Conservation (phyloP, 345 rosid genomes). For the Nasturtium officinale region DNA sequence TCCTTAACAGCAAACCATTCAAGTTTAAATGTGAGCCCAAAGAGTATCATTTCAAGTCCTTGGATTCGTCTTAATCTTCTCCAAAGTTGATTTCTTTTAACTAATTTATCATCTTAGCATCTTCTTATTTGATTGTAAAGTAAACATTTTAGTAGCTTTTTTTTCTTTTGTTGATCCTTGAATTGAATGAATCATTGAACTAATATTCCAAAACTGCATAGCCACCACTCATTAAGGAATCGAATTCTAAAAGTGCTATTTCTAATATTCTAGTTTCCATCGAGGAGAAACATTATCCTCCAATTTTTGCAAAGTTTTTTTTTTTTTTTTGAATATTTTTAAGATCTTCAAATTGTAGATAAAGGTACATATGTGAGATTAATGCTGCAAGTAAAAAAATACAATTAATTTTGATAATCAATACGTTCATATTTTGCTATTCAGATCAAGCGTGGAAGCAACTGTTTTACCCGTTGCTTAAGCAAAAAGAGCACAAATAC, state of each 20-base stretch:
- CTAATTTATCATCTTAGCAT: neutral
- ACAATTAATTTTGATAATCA: neutral
- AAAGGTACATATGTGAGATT: neutral
- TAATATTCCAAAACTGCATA: neutral
- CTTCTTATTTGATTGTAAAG: neutral
- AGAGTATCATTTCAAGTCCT: neutral
- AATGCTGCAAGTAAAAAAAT: neutral
- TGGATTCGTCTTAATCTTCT: constrained; percentile 1
- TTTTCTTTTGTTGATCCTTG: neutral
- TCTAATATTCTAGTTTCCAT: neutral
- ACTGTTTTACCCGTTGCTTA: constrained; percentile 9
- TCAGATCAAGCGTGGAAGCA: constrained; percentile 19
- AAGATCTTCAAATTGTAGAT: neutral
- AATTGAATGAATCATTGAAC: neutral
- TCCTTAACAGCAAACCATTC: neutral
- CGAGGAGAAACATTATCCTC: neutral
- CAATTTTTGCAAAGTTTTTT: too few species aligned
- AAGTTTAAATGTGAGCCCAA: neutral
- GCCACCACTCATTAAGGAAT: neutral
- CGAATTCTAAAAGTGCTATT: neutral
- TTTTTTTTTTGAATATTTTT: too few species aligned
- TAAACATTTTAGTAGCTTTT: neutral
- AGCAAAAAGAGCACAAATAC: constrained; percentile 5
- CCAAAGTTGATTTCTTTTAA: neutral
- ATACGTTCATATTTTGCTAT: neutral